Conservation (phyloP, 371 early-diverging fungal genomes). For the Encephalitozoon hellem region DNA sequence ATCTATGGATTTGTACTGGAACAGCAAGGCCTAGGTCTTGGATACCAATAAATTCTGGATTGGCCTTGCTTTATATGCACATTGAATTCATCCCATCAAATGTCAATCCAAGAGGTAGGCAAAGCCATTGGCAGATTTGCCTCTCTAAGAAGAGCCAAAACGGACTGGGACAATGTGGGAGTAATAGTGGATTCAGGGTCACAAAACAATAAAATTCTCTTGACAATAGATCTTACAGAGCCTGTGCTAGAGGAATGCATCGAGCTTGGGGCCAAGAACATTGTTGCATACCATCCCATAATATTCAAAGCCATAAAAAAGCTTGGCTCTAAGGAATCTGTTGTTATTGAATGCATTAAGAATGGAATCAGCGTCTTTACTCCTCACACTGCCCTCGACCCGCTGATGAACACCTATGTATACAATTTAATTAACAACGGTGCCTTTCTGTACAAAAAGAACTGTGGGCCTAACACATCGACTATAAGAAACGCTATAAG, state of each 20-base stretch:
- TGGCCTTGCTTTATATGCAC: neutral
- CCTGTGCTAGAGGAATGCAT: conserved; percentile 78
- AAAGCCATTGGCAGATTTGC: conserved; percentile 71
- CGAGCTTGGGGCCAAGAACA: conserved; percentile 61
- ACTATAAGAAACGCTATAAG: conserved; percentile 9
- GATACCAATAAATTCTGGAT: neutral
- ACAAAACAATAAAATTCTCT: conserved; percentile 71
- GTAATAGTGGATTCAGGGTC: conserved; percentile 60
- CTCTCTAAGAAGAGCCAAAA: conserved; percentile 74
- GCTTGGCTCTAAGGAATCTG: conserved; percentile 69
- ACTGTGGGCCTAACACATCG: neutral
- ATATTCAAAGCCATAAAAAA: conserved; percentile 77
- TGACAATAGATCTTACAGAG: conserved; percentile 83
- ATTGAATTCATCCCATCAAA: neutral
- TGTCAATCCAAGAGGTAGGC: conserved; percentile 40
- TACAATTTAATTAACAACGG: conserved; percentile 29
- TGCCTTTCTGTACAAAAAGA: neutral
- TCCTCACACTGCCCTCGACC: conserved; percentile 89
- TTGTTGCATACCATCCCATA: conserved; percentile 81
- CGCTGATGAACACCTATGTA: conserved; percentile 51
- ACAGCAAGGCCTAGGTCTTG: neutral
- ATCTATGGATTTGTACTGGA: conserved; percentile 70
- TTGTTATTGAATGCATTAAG: conserved; percentile 70
- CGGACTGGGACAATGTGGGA: conserved; percentile 84
- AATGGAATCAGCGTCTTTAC: conserved; percentile 78